Percentiles rank a stretch among this genome's conserved stretches.
Conservation (phyloP, 176 grass and related monocot species). For the barley (Hordeum vulgare) region MorexV3_pseudomolecules_assembly NC_058518.1:329230233-329230732, state of each 20-base stretch:
- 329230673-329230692: slow-evolving; percentile 25
- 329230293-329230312: not conserved
- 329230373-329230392: slow-evolving; percentile 7
- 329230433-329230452: slow-evolving; percentile 33
- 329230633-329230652: slow-evolving; percentile 49
- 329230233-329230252: slow-evolving; percentile 3
- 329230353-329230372: slow-evolving; percentile 30
- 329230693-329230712: slow-evolving; percentile 9
- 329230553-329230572: slow-evolving; percentile 17
- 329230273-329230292: slow-evolving; percentile 28
- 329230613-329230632: slow-evolving; percentile 32
- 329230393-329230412: not conserved
- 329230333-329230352: slow-evolving; percentile 25
- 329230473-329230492: slow-evolving; percentile 60
- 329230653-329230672: slow-evolving; percentile 48
- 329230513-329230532: not conserved
- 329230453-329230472: slow-evolving; percentile 69
- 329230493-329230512: slow-evolving; percentile 47
- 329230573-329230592: slow-evolving; percentile 30
- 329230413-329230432: slow-evolving; percentile 29
- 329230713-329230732: not conserved
- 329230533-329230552: not conserved
- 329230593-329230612: slow-evolving; percentile 37
- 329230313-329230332: not conserved
- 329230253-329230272: slow-evolving; percentile 3